phyloP scores from a whole-genome alignment of 2,329 filamentous ascomycete species.

The Pseudocercospora musae region DNA sequence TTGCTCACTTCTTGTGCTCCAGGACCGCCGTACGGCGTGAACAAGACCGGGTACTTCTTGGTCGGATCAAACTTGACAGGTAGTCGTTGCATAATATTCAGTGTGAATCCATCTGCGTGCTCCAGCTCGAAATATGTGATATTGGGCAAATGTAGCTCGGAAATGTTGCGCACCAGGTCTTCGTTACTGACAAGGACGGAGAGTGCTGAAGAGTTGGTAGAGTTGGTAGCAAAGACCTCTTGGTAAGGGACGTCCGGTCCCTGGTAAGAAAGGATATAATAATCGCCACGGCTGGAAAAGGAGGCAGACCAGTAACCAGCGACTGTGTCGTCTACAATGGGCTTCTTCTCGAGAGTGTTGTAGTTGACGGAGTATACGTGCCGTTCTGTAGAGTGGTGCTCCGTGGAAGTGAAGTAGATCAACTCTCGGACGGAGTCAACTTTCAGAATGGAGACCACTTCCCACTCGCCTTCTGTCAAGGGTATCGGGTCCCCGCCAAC shows the following conservation, averaged over 20 bases:
- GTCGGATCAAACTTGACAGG: slow-evolving; percentile 61
- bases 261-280: slow-evolving; percentile 63
- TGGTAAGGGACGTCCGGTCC: slow-evolving; percentile 69
- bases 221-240: slow-evolving; percentile 59
- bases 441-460: slow-evolving; percentile 59
- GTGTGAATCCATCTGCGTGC: slow-evolving; percentile 58
- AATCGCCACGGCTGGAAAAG: slow-evolving; percentile 60
- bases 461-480: slow-evolving; percentile 56
- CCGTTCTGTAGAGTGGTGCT: slow-evolving; percentile 63
- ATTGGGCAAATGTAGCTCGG: slow-evolving; percentile 61
- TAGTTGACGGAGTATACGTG: slow-evolving; percentile 67
- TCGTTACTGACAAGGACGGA: slow-evolving; percentile 60
- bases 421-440: slow-evolving; percentile 56
- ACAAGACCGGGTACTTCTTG: slow-evolving; percentile 64
- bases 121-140: slow-evolving; percentile 62
- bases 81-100: slow-evolving; percentile 64
- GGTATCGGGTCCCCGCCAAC: slow-evolving; percentile 52
- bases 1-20: slow-evolving; percentile 61
- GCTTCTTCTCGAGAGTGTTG: slow-evolving; percentile 50
- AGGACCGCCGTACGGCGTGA: slow-evolving; percentile 67
- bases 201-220: slow-evolving; percentile 55
- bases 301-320: slow-evolving; percentile 62
- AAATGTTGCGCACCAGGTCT: slow-evolving; percentile 53
- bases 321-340: slow-evolving; percentile 60
- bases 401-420: slow-evolving; percentile 64